phyloP scores from a whole-genome alignment of 2,329 filamentous ascomycete species.

The Penicillium sp. region DNA sequence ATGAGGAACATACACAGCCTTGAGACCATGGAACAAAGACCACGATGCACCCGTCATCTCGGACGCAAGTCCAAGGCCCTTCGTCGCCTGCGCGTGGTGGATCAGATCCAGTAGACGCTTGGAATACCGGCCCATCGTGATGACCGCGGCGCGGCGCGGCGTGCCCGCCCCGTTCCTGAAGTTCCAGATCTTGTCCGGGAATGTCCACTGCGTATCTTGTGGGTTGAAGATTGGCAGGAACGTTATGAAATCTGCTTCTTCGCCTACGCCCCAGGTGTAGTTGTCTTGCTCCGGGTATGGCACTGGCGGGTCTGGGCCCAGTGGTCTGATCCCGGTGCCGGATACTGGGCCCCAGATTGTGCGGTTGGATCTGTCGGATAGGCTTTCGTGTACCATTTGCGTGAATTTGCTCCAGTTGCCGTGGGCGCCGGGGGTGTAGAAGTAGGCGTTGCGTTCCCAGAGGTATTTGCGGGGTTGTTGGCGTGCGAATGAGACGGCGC shows the following conservation, averaged over 20 bases:
- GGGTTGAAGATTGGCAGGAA: slow-evolving; percentile 24
- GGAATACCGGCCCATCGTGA: slow-evolving; percentile 24
- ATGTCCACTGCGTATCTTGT: slow-evolving; percentile 22
- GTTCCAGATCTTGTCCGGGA: slow-evolving; percentile 21
- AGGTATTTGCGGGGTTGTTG: slow-evolving; percentile 67
- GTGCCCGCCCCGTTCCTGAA: slow-evolving; percentile 17
- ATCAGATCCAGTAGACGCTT: slow-evolving; percentile 45
- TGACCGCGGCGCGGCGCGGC: slow-evolving; percentile 19
- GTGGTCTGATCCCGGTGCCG: slow-evolving; percentile 21
- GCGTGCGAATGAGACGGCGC: slow-evolving; percentile 63
- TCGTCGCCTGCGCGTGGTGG: slow-evolving; percentile 66
- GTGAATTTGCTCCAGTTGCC: slow-evolving; percentile 71
- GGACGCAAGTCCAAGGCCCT: slow-evolving; percentile 68
- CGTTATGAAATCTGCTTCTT: slow-evolving; percentile 24
- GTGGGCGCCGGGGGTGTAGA: slow-evolving; percentile 70
- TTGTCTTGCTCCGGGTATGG: slow-evolving; percentile 17
- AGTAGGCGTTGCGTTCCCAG: slow-evolving; percentile 74
- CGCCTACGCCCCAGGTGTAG: slow-evolving; percentile 24
- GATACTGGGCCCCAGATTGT: slow-evolving; percentile 27
- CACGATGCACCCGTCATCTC: slow-evolving; percentile 75
- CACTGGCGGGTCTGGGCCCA: slow-evolving; percentile 24
- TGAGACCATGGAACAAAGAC: slow-evolving; percentile 72
- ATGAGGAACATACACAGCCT: slow-evolving; percentile 66
- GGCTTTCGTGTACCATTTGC: slow-evolving; percentile 53
- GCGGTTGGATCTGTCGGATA: slow-evolving; percentile 12